phyloP scores from a whole-genome alignment of 257 asterid species.

The Striga asiatica region DNA sequence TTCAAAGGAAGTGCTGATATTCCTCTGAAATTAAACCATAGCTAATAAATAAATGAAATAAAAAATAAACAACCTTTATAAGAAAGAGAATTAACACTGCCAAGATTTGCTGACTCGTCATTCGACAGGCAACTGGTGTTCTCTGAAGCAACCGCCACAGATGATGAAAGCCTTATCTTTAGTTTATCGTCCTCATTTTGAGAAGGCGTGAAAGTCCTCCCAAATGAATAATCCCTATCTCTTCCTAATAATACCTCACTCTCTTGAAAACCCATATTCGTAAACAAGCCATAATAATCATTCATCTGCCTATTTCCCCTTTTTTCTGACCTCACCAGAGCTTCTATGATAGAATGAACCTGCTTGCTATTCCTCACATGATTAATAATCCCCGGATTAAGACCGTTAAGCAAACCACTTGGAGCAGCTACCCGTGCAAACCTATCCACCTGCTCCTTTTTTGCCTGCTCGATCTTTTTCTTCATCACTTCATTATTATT shows the following conservation, averaged over 20 bases:
- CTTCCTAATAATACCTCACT: constrained; percentile 21
- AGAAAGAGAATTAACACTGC: constrained; percentile 64
- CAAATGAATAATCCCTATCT: constrained; percentile 12
- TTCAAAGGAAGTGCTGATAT: neutral
- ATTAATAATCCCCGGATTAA: constrained; percentile 91
- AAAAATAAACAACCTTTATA: constrained; percentile 40
- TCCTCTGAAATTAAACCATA: no score
- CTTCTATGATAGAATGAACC: constrained; percentile 84
- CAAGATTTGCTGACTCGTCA: constrained; percentile 47
- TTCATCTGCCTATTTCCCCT: constrained; percentile 30
- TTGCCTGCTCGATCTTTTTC: constrained; percentile 68
- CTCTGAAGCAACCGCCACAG: constrained; percentile 34
- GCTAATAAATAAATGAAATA: neutral
- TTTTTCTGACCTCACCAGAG: constrained; percentile 59
- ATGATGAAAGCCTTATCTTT: constrained; percentile 47
- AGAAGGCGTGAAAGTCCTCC: no score
- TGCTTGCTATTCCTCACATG: constrained; percentile 90
- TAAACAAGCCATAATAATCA: constrained; percentile 22
- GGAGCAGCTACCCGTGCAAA: constrained; percentile 93
- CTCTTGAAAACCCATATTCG: constrained; percentile 26
- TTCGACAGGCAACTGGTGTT: constrained; percentile 48
- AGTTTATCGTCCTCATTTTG: constrained; percentile 38
- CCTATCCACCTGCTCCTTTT: constrained; percentile 72
- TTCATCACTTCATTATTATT: constrained; percentile 32
- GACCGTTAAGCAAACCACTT: constrained; percentile 77